A percentile compares a stretch with the other conserved stretches of the same genome.
phyloP scores from a whole-genome alignment of 1,284 basidiomycete genomes.

The Ustanciosporium gigantosporum region DNA sequence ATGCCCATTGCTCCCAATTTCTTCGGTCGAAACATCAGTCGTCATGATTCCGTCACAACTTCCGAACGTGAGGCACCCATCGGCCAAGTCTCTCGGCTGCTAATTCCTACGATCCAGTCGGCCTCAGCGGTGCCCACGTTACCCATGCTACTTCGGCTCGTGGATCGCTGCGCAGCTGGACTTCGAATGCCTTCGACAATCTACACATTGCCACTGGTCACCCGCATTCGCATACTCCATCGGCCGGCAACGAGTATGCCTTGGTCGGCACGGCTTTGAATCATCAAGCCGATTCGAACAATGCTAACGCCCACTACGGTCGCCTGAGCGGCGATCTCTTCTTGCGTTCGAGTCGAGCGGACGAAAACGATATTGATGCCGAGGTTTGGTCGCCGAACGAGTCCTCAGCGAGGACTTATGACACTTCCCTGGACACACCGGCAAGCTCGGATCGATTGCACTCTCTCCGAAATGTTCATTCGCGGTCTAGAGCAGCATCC shows the following conservation, averaged over 20 bases:
- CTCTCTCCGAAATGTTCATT: too few relatives aligned
- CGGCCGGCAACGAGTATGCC: conserved; percentile 28
- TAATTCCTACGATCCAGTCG: conserved; percentile 11
- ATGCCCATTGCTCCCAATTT: conserved; percentile 33
- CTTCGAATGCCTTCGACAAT: conserved; percentile 27
- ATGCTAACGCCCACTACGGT: neutral
- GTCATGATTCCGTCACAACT: conserved; percentile 5
- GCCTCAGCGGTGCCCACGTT: conserved; percentile 15
- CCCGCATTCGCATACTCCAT: too few relatives aligned
- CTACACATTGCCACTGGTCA: too few relatives aligned
- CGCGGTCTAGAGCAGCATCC: too few relatives aligned
- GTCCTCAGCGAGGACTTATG: neutral
- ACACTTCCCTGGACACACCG: neutral
- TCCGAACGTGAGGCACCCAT: neutral
- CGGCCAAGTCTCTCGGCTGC: conserved; percentile 14
- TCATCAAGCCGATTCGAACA: neutral
- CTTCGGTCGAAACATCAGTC: conserved; percentile 22
- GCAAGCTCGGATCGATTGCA: conserved; percentile 1
- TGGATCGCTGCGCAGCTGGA: conserved; percentile 37
- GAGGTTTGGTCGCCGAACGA: neutral
- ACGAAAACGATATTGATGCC: too few relatives aligned
- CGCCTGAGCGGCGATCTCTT: neutral
- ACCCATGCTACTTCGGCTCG: too few relatives aligned
- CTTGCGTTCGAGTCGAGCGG: too few relatives aligned
- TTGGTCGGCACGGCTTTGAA: conserved; percentile 9